Evolutionary conservation across 352 stramenopile species (phyloP).

Genomic region (Saprolegnia diclina): DNA sequence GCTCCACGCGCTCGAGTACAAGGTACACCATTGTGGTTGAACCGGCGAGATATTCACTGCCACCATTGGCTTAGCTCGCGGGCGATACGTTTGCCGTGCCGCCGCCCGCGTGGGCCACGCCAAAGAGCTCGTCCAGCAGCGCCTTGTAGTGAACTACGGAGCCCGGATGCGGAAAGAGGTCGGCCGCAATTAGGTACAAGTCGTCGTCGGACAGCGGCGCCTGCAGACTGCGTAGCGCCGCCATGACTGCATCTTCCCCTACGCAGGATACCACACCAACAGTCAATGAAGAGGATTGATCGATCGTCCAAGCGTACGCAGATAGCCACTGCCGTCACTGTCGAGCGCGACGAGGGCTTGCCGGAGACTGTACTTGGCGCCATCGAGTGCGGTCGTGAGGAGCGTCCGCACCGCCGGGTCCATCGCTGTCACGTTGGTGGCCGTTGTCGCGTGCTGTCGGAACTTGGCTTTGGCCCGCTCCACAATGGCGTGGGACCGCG

Average conservation of each 20-base stretch:
- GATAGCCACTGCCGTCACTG: slow-evolving; percentile 42
- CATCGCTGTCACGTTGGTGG: slow-evolving; percentile 4
- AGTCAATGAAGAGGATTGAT: neutral
- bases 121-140: slow-evolving; percentile 64
- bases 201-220: slow-evolving; percentile 62
- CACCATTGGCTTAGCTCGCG: slow-evolving; percentile 42
- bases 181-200: slow-evolving; percentile 61
- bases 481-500: slow-evolving; percentile 1
- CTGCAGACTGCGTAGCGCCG: slow-evolving; percentile 51
- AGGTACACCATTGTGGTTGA: slow-evolving; percentile 43
- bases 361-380: slow-evolving; percentile 63
- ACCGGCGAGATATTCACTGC: slow-evolving; percentile 7
- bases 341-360: slow-evolving; percentile 59
- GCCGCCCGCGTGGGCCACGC: slow-evolving; percentile 53
- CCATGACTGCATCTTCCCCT: slow-evolving; percentile 74
- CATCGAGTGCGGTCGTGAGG: slow-evolving; percentile 34
- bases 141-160: slow-evolving; percentile 55
- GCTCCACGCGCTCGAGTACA: slow-evolving; percentile 83
- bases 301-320: slow-evolving; percentile 25
- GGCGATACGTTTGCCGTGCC: slow-evolving; percentile 54
- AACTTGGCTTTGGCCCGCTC: slow-evolving; percentile 9
- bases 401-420: neutral
- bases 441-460: neutral
- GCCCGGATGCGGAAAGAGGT: slow-evolving; percentile 73
- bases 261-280: too few relatives aligned